These are phyloP conservation scores for Phytophthora parvispora DNA, from an alignment of 352 stramenopile genomes.

Conservation along the genomic window DNA sequence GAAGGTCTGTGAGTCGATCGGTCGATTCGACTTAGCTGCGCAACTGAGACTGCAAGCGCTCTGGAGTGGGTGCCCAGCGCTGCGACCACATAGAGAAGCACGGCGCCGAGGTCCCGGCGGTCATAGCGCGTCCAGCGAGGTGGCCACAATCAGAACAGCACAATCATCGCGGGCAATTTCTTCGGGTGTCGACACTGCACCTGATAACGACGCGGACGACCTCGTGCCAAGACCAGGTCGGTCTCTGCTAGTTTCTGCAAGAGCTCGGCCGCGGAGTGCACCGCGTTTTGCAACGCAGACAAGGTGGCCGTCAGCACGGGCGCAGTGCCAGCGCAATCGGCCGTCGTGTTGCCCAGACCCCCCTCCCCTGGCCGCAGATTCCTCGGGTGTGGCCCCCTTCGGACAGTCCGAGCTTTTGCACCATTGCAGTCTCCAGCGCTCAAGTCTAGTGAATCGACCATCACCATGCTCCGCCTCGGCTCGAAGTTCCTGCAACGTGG, in stretches of 20 bases:
- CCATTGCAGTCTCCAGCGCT: conserved; percentile 4
- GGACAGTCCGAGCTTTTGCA: conserved; percentile 11
- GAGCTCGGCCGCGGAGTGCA: conserved; percentile 4
- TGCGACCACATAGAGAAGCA: neutral
- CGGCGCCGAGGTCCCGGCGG: neutral
- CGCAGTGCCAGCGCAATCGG: conserved; percentile 11
- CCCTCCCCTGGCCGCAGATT: conserved; percentile 20
- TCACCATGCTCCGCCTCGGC: conserved; percentile 21
- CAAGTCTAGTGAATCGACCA: neutral
- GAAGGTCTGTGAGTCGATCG: too few relatives aligned
- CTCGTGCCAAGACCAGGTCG: neutral
- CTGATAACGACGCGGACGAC: too few relatives aligned
- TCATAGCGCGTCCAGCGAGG: neutral
- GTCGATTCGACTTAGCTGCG: too few relatives aligned
- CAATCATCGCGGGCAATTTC: neutral
- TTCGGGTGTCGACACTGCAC: neutral
- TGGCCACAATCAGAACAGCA: neutral
- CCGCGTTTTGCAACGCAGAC: conserved; percentile 13
- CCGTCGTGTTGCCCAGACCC: too few relatives aligned
- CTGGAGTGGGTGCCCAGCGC: neutral
- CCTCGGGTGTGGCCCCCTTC: conserved; percentile 25
- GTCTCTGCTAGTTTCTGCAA: neutral
- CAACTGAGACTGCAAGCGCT: neutral
- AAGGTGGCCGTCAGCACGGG: conserved; percentile 18
- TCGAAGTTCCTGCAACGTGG: conserved; percentile 14